Evolutionary conservation across 768 basidiomycete species (phyloP).

Genomic region (Leccinum aurantiacum): DNA sequence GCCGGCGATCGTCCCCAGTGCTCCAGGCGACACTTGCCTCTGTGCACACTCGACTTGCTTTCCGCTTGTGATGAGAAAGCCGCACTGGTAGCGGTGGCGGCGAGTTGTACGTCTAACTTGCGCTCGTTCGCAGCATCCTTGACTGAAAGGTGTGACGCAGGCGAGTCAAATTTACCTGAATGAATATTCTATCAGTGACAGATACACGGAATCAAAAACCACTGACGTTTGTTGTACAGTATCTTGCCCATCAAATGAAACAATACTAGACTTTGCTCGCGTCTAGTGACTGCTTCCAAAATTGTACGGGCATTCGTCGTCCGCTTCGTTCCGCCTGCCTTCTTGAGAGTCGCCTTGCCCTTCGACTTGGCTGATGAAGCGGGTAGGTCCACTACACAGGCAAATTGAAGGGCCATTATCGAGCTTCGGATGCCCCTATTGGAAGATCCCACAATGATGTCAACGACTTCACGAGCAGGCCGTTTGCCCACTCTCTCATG

Average conservation of each 20-base stretch:
- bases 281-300: slow-evolving; percentile 72
- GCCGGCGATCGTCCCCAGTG: neutral
- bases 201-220: neutral
- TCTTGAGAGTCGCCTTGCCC: slow-evolving; percentile 36
- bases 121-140: slow-evolving; percentile 66
- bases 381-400: slow-evolving; percentile 50
- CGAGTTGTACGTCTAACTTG: slow-evolving; percentile 52
- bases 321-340: slow-evolving; percentile 14
- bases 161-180: slow-evolving; percentile 74
- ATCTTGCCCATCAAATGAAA: slow-evolving; percentile 95
- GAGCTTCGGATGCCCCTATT: slow-evolving; percentile 94
- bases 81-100: slow-evolving; percentile 57
- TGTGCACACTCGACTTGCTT: slow-evolving; percentile 71
- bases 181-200: slow-evolving; percentile 5
- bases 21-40: slow-evolving; percentile 48
- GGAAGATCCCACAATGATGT: slow-evolving; percentile 73
- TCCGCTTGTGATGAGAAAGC: slow-evolving; percentile 58
- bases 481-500: slow-evolving; percentile 22
- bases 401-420: slow-evolving; percentile 90
- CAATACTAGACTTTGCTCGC: slow-evolving; percentile 83
- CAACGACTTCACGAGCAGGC: slow-evolving; percentile 66
- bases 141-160: slow-evolving; percentile 50
- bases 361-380: slow-evolving; percentile 17
- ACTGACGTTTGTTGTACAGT: slow-evolving; percentile 88
- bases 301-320: slow-evolving; percentile 35